These are phyloP conservation scores for Fonsecaea pugnacius DNA, from an alignment of 2,329 filamentous ascomycete species.

Conservation along the genomic window DNA sequence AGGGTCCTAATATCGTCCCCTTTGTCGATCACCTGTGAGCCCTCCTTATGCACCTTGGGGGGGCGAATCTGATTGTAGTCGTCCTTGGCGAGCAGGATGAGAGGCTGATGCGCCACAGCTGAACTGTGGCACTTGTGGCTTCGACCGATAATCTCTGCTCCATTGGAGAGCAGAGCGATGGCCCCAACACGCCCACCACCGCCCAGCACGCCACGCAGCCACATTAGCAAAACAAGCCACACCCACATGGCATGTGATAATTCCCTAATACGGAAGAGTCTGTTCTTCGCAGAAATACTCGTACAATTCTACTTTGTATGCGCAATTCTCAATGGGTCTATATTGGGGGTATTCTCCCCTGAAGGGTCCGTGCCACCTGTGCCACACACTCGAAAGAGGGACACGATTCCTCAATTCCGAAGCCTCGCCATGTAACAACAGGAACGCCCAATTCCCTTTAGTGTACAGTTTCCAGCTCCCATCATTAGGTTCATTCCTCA, in stretches of 20 bases:
- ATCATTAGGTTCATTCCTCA: conserved; percentile 49
- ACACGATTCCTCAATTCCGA: neutral
- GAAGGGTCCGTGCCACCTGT: neutral
- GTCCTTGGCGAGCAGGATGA: neutral
- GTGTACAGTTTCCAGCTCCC: neutral
- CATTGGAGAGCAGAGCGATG: neutral
- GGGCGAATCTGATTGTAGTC: conserved; percentile 10
- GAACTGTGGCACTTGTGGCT: conserved; percentile 13
- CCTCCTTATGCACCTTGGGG: conserved; percentile 13
- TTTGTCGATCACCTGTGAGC: conserved; percentile 5
- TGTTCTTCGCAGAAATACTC: neutral
- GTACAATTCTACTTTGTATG: neutral
- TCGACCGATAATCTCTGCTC: conserved; percentile 1
- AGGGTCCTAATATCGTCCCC: neutral
- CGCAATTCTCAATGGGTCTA: neutral
- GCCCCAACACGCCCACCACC: neutral
- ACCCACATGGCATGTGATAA: conserved; percentile 1
- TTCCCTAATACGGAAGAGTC: neutral
- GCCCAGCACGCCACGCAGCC: neutral
- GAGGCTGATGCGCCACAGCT: conserved; percentile 16
- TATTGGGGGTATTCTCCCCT: conserved; percentile 3
- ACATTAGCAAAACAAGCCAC: neutral
- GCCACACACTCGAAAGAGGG: neutral
- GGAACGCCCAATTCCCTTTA: neutral
- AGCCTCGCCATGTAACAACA: conserved; percentile 17